phyloP scores from a whole-genome alignment of 2,329 filamentous ascomycete species.

The Neospermospora avenae region DNA sequence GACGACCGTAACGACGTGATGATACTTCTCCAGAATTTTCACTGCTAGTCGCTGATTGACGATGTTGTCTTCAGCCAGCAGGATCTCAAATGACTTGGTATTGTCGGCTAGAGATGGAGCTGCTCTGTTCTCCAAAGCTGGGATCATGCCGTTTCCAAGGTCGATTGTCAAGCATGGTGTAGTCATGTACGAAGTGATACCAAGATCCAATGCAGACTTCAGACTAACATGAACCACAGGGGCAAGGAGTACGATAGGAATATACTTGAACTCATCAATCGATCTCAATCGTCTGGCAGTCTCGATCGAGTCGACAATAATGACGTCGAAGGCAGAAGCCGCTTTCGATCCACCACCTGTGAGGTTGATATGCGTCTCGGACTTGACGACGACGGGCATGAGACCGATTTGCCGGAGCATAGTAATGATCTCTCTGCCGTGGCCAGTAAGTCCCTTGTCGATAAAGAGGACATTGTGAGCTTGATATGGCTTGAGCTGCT shows the following conservation, averaged over 20 bases:
- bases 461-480: slow-evolving; percentile 92
- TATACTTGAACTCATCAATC: slow-evolving; percentile 95
- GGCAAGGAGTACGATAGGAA: slow-evolving; percentile 89
- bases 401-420: slow-evolving; percentile 80
- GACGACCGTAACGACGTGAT: slow-evolving; percentile 87
- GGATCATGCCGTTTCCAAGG: slow-evolving; percentile 92
- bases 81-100: slow-evolving; percentile 90
- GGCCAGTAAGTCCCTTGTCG: slow-evolving; percentile 80
- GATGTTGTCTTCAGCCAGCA: slow-evolving; percentile 93
- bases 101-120: slow-evolving; percentile 90
- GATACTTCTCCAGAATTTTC: slow-evolving; percentile 96
- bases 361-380: slow-evolving; percentile 62
- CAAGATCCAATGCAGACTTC: slow-evolving; percentile 89
- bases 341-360: slow-evolving; percentile 51
- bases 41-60: slow-evolving; percentile 96
- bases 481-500: slow-evolving; percentile 85
- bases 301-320: slow-evolving; percentile 90
- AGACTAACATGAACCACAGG: slow-evolving; percentile 87
- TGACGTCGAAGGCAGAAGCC: slow-evolving; percentile 73
- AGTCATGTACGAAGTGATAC: slow-evolving; percentile 99
- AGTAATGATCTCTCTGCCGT: slow-evolving; percentile 69
- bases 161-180: slow-evolving; percentile 93
- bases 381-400: slow-evolving; percentile 78
- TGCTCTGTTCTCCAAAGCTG: slow-evolving; percentile 87
- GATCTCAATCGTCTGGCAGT: slow-evolving; percentile 82